These are phyloP conservation scores for Alternaria ethzedia DNA, from an alignment of 2,329 filamentous ascomycete genomes.

Conservation along the genomic window DNA sequence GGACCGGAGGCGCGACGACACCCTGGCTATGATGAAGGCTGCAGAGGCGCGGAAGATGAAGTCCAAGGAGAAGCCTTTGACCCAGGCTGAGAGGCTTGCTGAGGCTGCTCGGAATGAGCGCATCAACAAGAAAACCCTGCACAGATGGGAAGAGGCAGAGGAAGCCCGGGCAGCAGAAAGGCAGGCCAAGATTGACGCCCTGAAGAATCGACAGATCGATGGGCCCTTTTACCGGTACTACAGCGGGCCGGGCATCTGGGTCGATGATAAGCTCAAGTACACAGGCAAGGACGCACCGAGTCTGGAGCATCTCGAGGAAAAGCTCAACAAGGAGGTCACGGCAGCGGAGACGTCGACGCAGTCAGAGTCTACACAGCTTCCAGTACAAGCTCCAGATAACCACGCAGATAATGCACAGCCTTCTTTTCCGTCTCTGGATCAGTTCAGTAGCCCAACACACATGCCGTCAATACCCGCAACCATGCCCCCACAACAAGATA, in stretches of 20 bases:
- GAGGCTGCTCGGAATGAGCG: constrained; percentile 85
- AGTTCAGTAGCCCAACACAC: constrained; percentile 15
- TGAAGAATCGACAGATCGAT: constrained; percentile 84
- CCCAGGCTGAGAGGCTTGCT: constrained; percentile 81
- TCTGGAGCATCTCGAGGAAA: constrained; percentile 46
- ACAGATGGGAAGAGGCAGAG: constrained; percentile 92
- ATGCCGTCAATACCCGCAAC: constrained; percentile 22
- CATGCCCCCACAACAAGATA: constrained; percentile 20
- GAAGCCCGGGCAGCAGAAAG: constrained; percentile 86
- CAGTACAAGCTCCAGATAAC: not conserved
- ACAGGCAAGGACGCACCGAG: constrained; percentile 61
- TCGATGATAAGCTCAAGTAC: constrained; percentile 74
- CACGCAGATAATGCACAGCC: constrained; percentile 2
- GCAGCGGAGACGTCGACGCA: constrained; percentile 12
- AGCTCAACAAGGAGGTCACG: constrained; percentile 39
- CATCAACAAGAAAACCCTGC: constrained; percentile 86
- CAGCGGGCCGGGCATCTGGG: constrained; percentile 88
- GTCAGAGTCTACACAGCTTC: constrained; percentile 8
- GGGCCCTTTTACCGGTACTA: constrained; percentile 91
- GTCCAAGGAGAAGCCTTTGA: constrained; percentile 79
- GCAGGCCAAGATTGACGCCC: constrained; percentile 79
- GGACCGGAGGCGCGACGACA: constrained; percentile 72
- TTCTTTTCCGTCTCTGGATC: constrained; percentile 3
- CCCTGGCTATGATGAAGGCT: constrained; percentile 68
- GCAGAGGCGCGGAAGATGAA: constrained; percentile 70